These are phyloP conservation scores for Sugiyamaella smithiae DNA, from an alignment of 805 yeast genomes.

Conservation along the genomic window DNA sequence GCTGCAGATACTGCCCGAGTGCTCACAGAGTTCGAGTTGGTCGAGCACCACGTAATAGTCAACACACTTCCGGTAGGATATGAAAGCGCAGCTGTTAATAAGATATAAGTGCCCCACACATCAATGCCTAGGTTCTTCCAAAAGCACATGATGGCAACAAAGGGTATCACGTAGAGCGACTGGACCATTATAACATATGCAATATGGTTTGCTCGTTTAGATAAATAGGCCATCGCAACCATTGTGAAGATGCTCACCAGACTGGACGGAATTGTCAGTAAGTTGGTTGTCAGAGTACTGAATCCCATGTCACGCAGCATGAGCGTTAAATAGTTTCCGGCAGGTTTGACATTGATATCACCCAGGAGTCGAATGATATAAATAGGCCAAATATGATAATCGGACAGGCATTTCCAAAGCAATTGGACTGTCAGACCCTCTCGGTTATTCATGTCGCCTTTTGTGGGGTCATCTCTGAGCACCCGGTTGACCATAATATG, in stretches of 20 bases:
- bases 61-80: constrained; percentile 47
- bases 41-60: constrained; percentile 57
- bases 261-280: constrained; percentile 41
- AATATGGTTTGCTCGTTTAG: constrained; percentile 28
- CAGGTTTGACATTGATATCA: constrained; percentile 38
- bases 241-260: constrained; percentile 24
- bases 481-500: constrained; percentile 57
- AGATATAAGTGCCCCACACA: constrained; percentile 43
- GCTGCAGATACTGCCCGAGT: constrained; percentile 63
- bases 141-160: constrained; percentile 36
- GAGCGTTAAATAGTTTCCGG: constrained; percentile 46
- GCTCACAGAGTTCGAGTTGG: constrained; percentile 60
- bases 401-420: constrained; percentile 42
- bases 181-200: constrained; percentile 30
- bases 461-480: constrained; percentile 59
- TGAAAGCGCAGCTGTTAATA: constrained; percentile 30
- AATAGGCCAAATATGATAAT: constrained; percentile 56
- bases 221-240: constrained; percentile 29
- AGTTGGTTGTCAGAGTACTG: constrained; percentile 49
- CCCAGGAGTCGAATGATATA: constrained; percentile 46
- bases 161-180: constrained; percentile 37
- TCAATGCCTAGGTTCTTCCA: constrained; percentile 40
- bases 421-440: constrained; percentile 46
- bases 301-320: constrained; percentile 50
- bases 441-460: constrained; percentile 64